Conservation (phyloP, 2,329 filamentous ascomycete genomes). For the Neoarthrinium moseri region DNA sequence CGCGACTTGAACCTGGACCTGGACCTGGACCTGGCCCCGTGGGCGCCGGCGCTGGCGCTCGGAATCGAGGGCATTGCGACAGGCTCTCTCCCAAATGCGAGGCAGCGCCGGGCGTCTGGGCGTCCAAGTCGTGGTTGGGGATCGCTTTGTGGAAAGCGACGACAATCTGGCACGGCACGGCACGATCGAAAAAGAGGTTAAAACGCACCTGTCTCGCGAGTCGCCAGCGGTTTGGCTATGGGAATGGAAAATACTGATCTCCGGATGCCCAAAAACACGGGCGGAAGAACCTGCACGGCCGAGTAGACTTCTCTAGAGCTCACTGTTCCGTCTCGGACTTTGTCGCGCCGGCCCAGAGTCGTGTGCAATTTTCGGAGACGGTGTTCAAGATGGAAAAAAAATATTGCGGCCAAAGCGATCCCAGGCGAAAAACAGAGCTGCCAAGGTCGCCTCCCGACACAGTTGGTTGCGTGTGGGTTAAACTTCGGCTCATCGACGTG, state of each 20-base stretch:
- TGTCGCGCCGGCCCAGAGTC: not conserved
- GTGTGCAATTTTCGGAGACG: not conserved
- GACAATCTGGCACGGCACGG: not conserved
- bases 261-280: constrained; percentile 20
- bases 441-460: not conserved
- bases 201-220: constrained; percentile 14
- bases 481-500: too few relatives aligned
- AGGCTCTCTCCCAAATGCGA: not conserved
- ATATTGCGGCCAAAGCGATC: not conserved
- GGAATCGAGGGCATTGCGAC: not conserved
- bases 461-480: too few relatives aligned
- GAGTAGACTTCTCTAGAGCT: constrained; percentile 14
- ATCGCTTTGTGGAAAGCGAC: not conserved
- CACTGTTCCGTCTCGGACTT: not conserved
- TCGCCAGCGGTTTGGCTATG: constrained; percentile 18
- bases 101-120: not conserved
- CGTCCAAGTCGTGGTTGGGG: not conserved
- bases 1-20: not conserved
- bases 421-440: not conserved
- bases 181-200: not conserved
- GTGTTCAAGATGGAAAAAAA: too few relatives aligned
- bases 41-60: not conserved
- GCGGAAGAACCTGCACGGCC: constrained; percentile 27
- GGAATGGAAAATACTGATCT: constrained; percentile 26
- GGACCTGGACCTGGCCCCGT: too few relatives aligned